Conservation (phyloP, 371 early-diverging fungal species). For the Phascolomyces articulosus region DNA sequence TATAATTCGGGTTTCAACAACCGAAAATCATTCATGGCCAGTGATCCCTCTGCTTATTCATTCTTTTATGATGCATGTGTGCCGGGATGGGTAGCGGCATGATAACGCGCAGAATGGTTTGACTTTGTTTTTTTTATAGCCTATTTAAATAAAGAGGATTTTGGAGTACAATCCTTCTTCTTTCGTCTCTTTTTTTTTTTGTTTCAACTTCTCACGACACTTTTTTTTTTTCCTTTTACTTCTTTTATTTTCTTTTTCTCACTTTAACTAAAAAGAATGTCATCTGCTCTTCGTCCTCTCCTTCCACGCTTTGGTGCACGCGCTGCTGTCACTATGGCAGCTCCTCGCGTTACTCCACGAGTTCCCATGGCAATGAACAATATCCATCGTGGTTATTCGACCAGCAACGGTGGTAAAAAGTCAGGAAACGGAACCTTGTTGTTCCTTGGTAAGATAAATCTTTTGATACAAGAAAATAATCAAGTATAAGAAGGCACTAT, state of each 20-base stretch:
- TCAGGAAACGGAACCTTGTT: constrained; percentile 27
- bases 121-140: neutral
- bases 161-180: neutral
- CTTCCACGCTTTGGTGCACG: constrained; percentile 13
- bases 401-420: constrained; percentile 24
- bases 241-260: neutral
- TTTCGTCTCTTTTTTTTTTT: neutral
- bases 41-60: constrained; percentile 2
- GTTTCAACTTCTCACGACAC: constrained; percentile 3
- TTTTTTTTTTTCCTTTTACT: constrained; percentile 1
- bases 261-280: constrained; percentile 1
- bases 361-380: neutral
- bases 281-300: constrained; percentile 11
- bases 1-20: neutral
- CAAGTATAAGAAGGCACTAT: too few relatives aligned
- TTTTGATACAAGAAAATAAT: neutral
- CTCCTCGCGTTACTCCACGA: constrained; percentile 4
- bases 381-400: constrained; percentile 23
- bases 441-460: constrained; percentile 24
- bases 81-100: neutral
- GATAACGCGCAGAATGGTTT: neutral
- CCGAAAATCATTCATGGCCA: neutral
- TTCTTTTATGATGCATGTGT: neutral
- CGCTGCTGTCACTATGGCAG: neutral
- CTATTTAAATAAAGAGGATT: neutral